phyloP scores from a whole-genome alignment of 768 basidiomycete genomes.

The Suillus variegatus region DNA sequence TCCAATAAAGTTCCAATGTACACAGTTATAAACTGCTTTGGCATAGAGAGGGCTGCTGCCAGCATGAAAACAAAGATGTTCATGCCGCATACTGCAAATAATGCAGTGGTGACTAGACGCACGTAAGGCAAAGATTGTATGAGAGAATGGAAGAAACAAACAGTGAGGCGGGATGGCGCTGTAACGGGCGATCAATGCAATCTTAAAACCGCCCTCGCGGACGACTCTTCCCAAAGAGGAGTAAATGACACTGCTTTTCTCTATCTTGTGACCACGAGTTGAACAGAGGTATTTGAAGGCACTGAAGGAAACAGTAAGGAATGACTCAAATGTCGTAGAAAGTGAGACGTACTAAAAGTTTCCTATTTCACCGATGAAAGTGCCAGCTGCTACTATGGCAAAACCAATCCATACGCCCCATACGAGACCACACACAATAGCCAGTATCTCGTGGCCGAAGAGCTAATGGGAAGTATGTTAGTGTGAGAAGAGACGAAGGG shows the following conservation, averaged over 20 bases:
- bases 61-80: constrained; percentile 71
- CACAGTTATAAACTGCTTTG: constrained; percentile 91
- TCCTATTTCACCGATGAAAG: constrained; percentile 83
- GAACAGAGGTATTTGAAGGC: constrained; percentile 84
- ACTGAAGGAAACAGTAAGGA: constrained; percentile 37
- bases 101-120: constrained; percentile 74
- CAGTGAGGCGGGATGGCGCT: constrained; percentile 89
- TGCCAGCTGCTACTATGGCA: constrained; percentile 81
- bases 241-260: constrained; percentile 57
- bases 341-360: constrained; percentile 74
- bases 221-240: constrained; percentile 68
- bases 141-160: constrained; percentile 35
- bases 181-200: constrained; percentile 73
- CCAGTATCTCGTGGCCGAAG: constrained; percentile 92
- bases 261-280: constrained; percentile 73
- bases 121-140: constrained; percentile 5
- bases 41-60: constrained; percentile 81
- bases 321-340: not conserved
- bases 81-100: constrained; percentile 92
- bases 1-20: constrained; percentile 86
- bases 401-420: constrained; percentile 91
- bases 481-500: not conserved
- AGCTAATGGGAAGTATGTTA: constrained; percentile 43
- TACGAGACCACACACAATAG: constrained; percentile 84
- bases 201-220: constrained; percentile 85